Evolutionary conservation across 257 asterid species (phyloP), one percentile per base, ranked within the genome.

Genomic region (Solanum virginianum): DNA sequence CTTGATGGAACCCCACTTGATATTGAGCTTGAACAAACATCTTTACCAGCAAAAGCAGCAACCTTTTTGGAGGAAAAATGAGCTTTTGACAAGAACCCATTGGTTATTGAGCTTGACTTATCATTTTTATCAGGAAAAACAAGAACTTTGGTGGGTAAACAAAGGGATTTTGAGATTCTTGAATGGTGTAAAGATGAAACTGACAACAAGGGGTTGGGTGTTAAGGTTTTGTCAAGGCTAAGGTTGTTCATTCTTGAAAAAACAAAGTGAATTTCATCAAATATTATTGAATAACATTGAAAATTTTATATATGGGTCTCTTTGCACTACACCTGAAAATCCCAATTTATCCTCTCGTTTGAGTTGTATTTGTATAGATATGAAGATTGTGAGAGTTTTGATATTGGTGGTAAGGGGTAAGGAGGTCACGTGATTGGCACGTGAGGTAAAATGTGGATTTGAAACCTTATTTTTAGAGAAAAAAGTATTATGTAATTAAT

Each of bases 191-290:
- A 39, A 82, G 83, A 77, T 77, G 90, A 89, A 22, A 86, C 91
- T 2, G 91, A 66, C 14, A 87, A 85, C 49, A 91, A 94, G 70
- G 89, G 85, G 81, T 85, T 85, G 86, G 85, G 5, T 5, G 84
- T 86, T 12, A 89, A 74, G 49, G 86, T 79, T 51, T 91, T 89
- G 90, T 87, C 90, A 84, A 94, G 89, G 10, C 90, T 83, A 77
- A 93, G 87, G 71, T 89, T 82, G 51, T 94, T 97, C 98, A 95
- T 95, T 84, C 14, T 81, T 82, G 91, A 51, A 81, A 41, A 86
- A 84, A 39, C 82, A 57, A 82, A 81, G 87, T 43, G 81, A 88
- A 82, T 84, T 49, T 88, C 92, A 90, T 90, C 83, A 80, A 87
- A 85, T 62, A 63, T 54, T 84, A 86, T 60, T 60, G 65, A 68